Evolutionary conservation across 768 basidiomycete genomes (phyloP).

Genomic region (Suillus lakei): DNA sequence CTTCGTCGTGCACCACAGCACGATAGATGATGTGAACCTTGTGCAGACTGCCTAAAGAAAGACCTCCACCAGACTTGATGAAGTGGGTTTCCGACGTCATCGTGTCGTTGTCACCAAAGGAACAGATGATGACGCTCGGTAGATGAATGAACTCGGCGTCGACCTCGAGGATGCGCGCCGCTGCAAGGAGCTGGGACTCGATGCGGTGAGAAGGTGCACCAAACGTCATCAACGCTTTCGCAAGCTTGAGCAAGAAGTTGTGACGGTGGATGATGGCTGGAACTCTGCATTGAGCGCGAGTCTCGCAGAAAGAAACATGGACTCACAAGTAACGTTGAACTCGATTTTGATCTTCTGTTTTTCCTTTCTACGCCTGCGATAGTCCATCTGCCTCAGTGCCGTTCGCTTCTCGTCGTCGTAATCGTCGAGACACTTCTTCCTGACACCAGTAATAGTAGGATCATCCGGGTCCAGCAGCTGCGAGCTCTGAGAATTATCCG

Average conservation of each 20-base stretch:
- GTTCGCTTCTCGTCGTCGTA: conserved; percentile 66
- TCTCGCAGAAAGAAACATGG: conserved; percentile 16
- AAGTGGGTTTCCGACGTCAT: conserved; percentile 90
- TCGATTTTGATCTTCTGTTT: conserved; percentile 69
- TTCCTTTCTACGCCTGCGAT: conserved; percentile 68
- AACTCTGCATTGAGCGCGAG: conserved; percentile 4
- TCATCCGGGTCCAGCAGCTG: conserved; percentile 74
- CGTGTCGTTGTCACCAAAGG: conserved; percentile 89
- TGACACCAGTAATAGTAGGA: conserved; percentile 66
- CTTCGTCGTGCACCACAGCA: conserved; percentile 88
- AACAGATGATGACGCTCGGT: conserved; percentile 81
- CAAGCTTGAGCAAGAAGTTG: conserved; percentile 84
- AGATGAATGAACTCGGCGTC: conserved; percentile 91
- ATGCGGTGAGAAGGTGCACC: conserved; percentile 94
- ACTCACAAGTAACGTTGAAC: conserved; percentile 74
- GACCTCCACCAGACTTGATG: conserved; percentile 75
- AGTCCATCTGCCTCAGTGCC: conserved; percentile 66
- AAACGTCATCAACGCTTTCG: conserved; percentile 87
- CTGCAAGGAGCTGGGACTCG: conserved; percentile 88
- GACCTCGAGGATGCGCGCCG: conserved; percentile 87
- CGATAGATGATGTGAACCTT: conserved; percentile 87
- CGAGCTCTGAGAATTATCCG: conserved; percentile 52
- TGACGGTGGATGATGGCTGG: conserved; percentile 81
- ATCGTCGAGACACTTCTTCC: conserved; percentile 55
- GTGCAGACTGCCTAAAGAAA: conserved; percentile 85